A percentile compares a stretch with the other conserved stretches of the same genome.
Conservation (phyloP, 2,329 filamentous ascomycete species). For the Trichoderma sp. region DNA sequence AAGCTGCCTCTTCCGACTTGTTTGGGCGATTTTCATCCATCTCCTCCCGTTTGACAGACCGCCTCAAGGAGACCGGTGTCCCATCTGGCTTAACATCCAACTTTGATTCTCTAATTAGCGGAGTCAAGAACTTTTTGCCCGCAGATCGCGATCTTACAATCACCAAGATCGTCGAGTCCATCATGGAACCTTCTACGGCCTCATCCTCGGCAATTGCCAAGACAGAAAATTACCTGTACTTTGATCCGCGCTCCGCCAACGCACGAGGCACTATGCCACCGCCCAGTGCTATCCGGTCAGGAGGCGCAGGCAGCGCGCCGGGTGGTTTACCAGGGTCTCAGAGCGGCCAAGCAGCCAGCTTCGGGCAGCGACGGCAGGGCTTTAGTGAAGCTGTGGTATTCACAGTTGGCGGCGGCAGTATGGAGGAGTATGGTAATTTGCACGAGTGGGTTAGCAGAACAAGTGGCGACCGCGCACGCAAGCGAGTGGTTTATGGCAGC, state of each 20-base stretch:
- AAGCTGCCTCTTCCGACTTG: conserved; percentile 68
- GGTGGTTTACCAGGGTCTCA: conserved; percentile 54
- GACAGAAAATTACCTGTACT: conserved; percentile 96
- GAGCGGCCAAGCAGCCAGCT: conserved; percentile 74
- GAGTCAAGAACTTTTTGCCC: conserved; percentile 97
- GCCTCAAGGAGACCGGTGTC: conserved; percentile 86
- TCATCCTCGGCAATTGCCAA: conserved; percentile 91
- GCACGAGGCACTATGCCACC: conserved; percentile 90
- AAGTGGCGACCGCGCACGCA: conserved; percentile 61
- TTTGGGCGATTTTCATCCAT: conserved; percentile 94
- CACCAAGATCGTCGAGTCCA: conserved; percentile 95
- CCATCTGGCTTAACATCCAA: conserved; percentile 71
- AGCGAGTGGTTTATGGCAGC: conserved; percentile 90
- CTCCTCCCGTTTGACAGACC: conserved; percentile 87
- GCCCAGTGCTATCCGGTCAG: conserved; percentile 60
- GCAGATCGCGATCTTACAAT: conserved; percentile 93
- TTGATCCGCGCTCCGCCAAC: conserved; percentile 91
- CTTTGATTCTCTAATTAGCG: conserved; percentile 90
- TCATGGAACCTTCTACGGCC: conserved; percentile 93
- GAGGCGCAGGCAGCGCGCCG: conserved; percentile 46
- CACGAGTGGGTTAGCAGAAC: conserved; percentile 93
- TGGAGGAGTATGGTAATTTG: conserved; percentile 98
- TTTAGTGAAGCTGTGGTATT: conserved; percentile 94
- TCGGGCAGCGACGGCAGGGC: conserved; percentile 86
- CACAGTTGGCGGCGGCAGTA: conserved; percentile 91